Evolutionary conservation across 2,329 filamentous ascomycete species (phyloP).

Genomic region (Cytospora schulzeri): DNA sequence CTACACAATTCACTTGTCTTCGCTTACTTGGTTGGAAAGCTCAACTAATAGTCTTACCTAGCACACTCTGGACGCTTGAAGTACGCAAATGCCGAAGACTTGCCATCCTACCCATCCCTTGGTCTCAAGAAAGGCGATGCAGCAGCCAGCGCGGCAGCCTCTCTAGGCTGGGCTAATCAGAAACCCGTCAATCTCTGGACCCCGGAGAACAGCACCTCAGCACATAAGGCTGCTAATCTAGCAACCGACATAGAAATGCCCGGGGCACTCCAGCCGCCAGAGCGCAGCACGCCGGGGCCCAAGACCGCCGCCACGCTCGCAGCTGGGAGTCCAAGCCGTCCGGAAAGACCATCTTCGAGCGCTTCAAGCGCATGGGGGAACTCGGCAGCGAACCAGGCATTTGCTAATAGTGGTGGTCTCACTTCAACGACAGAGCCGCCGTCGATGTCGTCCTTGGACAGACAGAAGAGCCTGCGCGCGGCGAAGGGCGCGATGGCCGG

Average conservation of each 20-base stretch:
- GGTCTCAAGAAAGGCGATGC: slow-evolving; percentile 59
- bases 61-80: slow-evolving; percentile 54
- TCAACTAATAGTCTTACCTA: slow-evolving; percentile 19
- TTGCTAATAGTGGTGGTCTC: slow-evolving; percentile 37
- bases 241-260: slow-evolving; percentile 37
- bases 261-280: slow-evolving; percentile 57
- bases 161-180: slow-evolving; percentile 62
- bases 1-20: not conserved
- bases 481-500: slow-evolving; percentile 75
- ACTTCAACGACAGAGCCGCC: slow-evolving; percentile 42
- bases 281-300: slow-evolving; percentile 54
- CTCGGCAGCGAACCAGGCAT: slow-evolving; percentile 65
- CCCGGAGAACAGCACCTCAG: slow-evolving; percentile 61
- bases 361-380: slow-evolving; percentile 54
- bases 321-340: slow-evolving; percentile 52
- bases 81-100: slow-evolving; percentile 71
- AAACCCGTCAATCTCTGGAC: slow-evolving; percentile 67
- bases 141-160: slow-evolving; percentile 75
- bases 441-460: slow-evolving; percentile 45
- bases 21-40: not conserved
- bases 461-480: slow-evolving; percentile 69
- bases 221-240: slow-evolving; percentile 41
- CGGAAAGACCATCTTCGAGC: slow-evolving; percentile 39
- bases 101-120: slow-evolving; percentile 73
- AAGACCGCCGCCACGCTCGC: slow-evolving; percentile 43